Evolutionary conservation across 1,284 basidiomycete species (phyloP).

Genomic region (Sporisorium reilianum): DNA sequence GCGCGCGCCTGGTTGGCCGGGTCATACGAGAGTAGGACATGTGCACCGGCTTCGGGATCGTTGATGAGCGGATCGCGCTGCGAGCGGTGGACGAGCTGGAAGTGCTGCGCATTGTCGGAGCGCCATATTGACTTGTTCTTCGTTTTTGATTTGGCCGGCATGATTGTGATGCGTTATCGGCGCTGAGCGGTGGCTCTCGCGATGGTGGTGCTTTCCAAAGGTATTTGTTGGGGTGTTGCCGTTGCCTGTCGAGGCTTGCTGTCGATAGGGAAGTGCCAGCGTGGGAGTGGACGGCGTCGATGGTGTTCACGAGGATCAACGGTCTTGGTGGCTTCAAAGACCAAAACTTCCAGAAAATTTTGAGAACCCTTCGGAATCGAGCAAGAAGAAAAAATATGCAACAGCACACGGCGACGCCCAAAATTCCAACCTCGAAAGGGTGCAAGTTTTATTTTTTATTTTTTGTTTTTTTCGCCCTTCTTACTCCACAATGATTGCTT

Average conservation of each 20-base stretch:
- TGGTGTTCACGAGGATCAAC: neutral
- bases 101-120: constrained; percentile 87
- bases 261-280: neutral
- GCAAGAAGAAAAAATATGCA: neutral
- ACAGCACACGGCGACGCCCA: constrained; percentile 2
- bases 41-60: constrained; percentile 87
- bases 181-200: neutral
- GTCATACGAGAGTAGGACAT: constrained; percentile 87
- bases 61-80: constrained; percentile 95
- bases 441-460: neutral
- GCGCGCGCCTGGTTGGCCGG: constrained; percentile 70
- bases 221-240: neutral
- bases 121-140: constrained; percentile 80
- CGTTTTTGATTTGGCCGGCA: constrained; percentile 57
- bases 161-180: constrained; percentile 11
- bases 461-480: constrained; percentile 10
- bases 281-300: neutral
- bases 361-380: constrained; percentile 18
- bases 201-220: neutral
- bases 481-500: constrained; percentile 27
- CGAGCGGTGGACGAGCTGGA: constrained; percentile 96
- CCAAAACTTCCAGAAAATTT: constrained; percentile 27
- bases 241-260: neutral
- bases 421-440: neutral
- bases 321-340: neutral